Percentiles rank a stretch among this genome's conserved stretches.
These are phyloP conservation scores for Fusarium sp. DNA, from an alignment of 2,329 filamentous ascomycete species.

Conservation along the genomic window DNA sequence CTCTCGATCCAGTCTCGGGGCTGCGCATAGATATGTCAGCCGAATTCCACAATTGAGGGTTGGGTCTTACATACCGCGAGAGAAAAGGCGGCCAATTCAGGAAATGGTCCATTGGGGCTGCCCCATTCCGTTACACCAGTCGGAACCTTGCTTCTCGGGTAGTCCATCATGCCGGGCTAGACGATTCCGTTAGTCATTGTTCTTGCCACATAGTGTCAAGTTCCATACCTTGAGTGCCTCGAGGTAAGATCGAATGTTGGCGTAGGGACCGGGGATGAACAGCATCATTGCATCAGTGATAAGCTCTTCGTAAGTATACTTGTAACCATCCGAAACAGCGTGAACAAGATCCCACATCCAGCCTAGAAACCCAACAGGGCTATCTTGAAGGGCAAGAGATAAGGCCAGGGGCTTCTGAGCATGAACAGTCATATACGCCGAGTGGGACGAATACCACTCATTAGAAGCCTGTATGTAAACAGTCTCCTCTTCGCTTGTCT, in stretches of 20 bases:
- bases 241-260: slow-evolving; percentile 5
- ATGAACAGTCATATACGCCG: not conserved
- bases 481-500: slow-evolving; percentile 8
- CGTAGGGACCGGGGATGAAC: slow-evolving; percentile 28
- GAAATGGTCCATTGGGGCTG: not conserved
- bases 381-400: slow-evolving; percentile 11
- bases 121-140: not conserved
- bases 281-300: slow-evolving; percentile 28
- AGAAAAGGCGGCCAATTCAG: not conserved
- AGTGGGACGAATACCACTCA: slow-evolving; percentile 10
- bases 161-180: not conserved
- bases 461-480: slow-evolving; percentile 1
- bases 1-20: slow-evolving; percentile 3
- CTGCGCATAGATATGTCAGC: not conserved
- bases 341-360: slow-evolving; percentile 28
- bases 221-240: not conserved
- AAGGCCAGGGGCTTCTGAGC: slow-evolving; percentile 4
- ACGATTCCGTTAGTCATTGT: not conserved
- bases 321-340: slow-evolving; percentile 8
- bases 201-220: fast-evolving
- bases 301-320: slow-evolving; percentile 13
- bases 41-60: fast-evolving
- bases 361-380: slow-evolving; percentile 12
- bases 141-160: not conserved
- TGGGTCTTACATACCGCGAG: not conserved